phyloP scores from a whole-genome alignment of 164 flowering plant genomes.

The Dillenia suffruticosa region DNA sequence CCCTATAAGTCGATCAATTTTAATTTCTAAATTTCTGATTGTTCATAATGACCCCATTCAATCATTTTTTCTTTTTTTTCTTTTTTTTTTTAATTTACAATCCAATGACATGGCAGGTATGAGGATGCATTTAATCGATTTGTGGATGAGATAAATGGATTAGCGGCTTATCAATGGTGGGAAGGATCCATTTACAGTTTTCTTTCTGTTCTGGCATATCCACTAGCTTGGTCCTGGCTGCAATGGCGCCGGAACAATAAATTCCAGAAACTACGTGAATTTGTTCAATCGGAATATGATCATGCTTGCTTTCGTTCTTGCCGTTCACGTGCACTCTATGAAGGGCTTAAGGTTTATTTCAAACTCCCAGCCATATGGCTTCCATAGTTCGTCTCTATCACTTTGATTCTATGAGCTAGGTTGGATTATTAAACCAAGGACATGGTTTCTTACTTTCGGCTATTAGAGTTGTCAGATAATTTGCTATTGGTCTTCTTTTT shows the following conservation, averaged over 20 bases:
- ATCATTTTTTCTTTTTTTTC: background rate
- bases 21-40: too few relatives aligned
- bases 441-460: too few relatives aligned
- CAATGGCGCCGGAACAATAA: slow-evolving; percentile 76
- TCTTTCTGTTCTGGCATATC: slow-evolving; percentile 72
- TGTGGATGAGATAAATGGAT: slow-evolving; percentile 82
- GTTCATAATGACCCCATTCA: too few relatives aligned
- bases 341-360: slow-evolving; percentile 82
- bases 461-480: too few relatives aligned
- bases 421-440: too few relatives aligned
- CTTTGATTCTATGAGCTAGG: too few relatives aligned
- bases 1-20: too few relatives aligned
- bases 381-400: too few relatives aligned
- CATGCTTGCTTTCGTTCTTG: slow-evolving; percentile 97
- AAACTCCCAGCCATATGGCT: background rate
- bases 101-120: slow-evolving; percentile 45
- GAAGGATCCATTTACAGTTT: slow-evolving; percentile 78
- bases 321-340: slow-evolving; percentile 96
- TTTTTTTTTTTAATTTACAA: background rate
- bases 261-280: slow-evolving; percentile 80
- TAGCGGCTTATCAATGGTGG: slow-evolving; percentile 98
- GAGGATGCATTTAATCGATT: slow-evolving; percentile 94
- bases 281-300: slow-evolving; percentile 94
- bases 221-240: slow-evolving; percentile 94
- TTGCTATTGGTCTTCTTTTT: background rate